phyloP scores from a whole-genome alignment of 805 yeast species.

The Candida wancherniae region DNA sequence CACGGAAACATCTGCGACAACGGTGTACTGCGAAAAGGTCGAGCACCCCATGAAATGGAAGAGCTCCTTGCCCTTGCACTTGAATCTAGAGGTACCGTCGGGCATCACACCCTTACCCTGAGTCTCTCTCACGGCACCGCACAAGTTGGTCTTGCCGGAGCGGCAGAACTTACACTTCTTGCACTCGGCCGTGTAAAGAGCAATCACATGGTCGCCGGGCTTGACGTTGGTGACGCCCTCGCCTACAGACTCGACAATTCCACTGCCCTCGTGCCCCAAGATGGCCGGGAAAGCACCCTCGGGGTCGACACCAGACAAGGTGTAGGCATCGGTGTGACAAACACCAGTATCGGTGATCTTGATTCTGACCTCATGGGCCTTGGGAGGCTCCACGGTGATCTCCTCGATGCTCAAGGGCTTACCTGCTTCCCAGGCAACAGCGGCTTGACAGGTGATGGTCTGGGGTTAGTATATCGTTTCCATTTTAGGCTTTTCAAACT shows the following conservation, averaged over 20 bases:
- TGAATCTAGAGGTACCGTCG: slow-evolving; percentile 92
- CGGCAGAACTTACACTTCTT: slow-evolving; percentile 90
- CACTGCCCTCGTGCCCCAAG: slow-evolving; percentile 98
- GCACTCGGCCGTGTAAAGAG: slow-evolving; percentile 96
- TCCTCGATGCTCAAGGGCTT: slow-evolving; percentile 79
- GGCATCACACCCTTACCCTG: slow-evolving; percentile 99
- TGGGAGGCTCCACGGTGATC: slow-evolving; percentile 88
- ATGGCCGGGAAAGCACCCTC: slow-evolving; percentile 94
- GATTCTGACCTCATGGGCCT: slow-evolving; percentile 95
- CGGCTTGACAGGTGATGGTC: slow-evolving; percentile 86
- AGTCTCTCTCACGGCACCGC: slow-evolving; percentile 93
- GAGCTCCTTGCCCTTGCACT: slow-evolving; percentile 75
- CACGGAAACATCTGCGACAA: slow-evolving; percentile 94
- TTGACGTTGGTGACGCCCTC: slow-evolving; percentile 88
- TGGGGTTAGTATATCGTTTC: slow-evolving; percentile 15
- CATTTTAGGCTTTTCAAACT: neutral
- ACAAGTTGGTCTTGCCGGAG: slow-evolving; percentile 93
- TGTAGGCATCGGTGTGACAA: slow-evolving; percentile 98
- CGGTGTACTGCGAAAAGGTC: slow-evolving; percentile 94
- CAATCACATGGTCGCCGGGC: slow-evolving; percentile 90
- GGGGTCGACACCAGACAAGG: slow-evolving; percentile 90
- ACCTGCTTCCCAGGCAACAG: slow-evolving; percentile 96
- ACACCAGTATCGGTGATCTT: slow-evolving; percentile 86
- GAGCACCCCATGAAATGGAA: slow-evolving; percentile 98
- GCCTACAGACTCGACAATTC: slow-evolving; percentile 91